Base-by-base conservation (phyloP, 2,329 filamentous ascomycete species). In the Aspergillus fructus region DNA sequence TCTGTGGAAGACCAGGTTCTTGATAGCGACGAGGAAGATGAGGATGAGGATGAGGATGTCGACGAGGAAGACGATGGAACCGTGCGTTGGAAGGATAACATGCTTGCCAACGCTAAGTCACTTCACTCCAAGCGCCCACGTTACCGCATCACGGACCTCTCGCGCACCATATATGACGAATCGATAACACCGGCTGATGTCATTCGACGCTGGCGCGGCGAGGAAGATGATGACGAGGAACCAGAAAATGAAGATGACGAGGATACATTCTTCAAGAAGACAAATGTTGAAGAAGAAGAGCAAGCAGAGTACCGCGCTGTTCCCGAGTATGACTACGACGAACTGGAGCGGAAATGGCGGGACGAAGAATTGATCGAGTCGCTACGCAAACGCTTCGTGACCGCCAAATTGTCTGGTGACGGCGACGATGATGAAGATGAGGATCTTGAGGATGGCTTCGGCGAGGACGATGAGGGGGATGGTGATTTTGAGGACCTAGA, bases 401-500 rank as follows among this genome's bases (percentile, higher is more conserved):
- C 87, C 9, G 82, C 86, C 5, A 86, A 85, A 61, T 74, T 89
- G 23, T 79, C 84, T 9, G 83, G 80, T 30, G 78, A 79, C 37
- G 82, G 78, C 5, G 81, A 37, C 13, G 34, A 80, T 49, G 83
- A 85, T 23, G 79, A 81, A 12, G 77, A 58, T 34, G 81, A 80
- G 46, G 54, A 82, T 52, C 74, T 76, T 19, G 80, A 82, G 49
- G 79, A 76, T 41, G 78, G 77, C 23, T 81, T 81, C 49, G 81
- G 83, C 21, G 83, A 82, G n/a, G 79, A 83, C 11, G 82, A 81
- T 15, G 89, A 91, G 71, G 90, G 89, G 11, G 90, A 93, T 66
- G 91, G 90, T 49, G 89, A 84, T 39, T 96, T 93, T 63, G 88
- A 94, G 70, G 93, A 96, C 75, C 80, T 96, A 19, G 91, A 97